Conservation (phyloP, 306 rosid genomes). For the cucumber (Cucumis sativus) region Cucumber_9930_V3 NC_026659.2:4136001-4136500, state of each 20-base stretch:
- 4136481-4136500: not conserved
- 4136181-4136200: no score
- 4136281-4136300: constrained; percentile 18
- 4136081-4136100: no score
- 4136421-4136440: no score
- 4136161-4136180: no score
- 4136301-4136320: not conserved
- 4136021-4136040: not conserved
- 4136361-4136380: not conserved
- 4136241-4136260: not conserved
- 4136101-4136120: no score
- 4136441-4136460: no score
- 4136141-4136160: not conserved
- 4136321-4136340: not conserved
- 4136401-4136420: no score
- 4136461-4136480: no score
- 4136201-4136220: no score
- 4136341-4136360: not conserved
- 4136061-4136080: no score
- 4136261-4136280: not conserved
- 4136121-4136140: not conserved
- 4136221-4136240: not conserved
- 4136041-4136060: not conserved
- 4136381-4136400: not conserved
- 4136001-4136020: not conserved